These are phyloP conservation scores for Tausonia pullulans DNA, from an alignment of 1,284 basidiomycete genomes.

Conservation along the genomic window DNA sequence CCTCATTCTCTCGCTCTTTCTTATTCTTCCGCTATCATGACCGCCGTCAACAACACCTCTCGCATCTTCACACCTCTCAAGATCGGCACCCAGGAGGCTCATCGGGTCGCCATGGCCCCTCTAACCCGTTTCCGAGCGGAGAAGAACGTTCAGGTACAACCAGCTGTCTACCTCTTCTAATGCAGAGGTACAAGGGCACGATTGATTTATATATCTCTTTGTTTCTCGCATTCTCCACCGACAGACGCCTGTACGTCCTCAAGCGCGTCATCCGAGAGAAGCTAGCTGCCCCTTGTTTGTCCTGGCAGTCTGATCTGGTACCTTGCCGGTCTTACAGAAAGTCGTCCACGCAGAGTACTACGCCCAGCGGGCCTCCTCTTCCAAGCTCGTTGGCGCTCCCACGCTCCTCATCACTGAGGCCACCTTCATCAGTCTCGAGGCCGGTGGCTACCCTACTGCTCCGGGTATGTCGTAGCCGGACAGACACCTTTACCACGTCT, in stretches of 20 bases:
- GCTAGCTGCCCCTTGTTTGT: too few relatives aligned
- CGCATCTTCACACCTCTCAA: slow-evolving; percentile 3
- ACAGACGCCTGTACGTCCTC: too few relatives aligned
- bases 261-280: too few relatives aligned
- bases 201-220: too few relatives aligned
- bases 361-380: slow-evolving; percentile 26
- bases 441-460: background rate
- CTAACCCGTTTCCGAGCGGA: slow-evolving; percentile 29
- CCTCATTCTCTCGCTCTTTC: too few relatives aligned
- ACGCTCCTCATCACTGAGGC: slow-evolving; percentile 31
- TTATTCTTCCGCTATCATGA: too few relatives aligned
- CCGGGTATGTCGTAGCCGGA: too few relatives aligned
- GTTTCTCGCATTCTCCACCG: too few relatives aligned
- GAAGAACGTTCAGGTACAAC: slow-evolving; percentile 22
- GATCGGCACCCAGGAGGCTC: background rate
- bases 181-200: too few relatives aligned
- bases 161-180: slow-evolving; percentile 25
- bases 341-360: slow-evolving; percentile 29
- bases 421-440: slow-evolving; percentile 21
- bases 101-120: slow-evolving; percentile 32
- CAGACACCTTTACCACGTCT: background rate
- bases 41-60: background rate
- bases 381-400: slow-evolving; percentile 16
- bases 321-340: too few relatives aligned
- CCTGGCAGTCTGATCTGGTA: background rate